A percentile compares a stretch with the other conserved stretches of the same genome.
phyloP scores from a whole-genome alignment of 2,329 filamentous ascomycete species.

The Trichoderma atrobrunneum region DNA sequence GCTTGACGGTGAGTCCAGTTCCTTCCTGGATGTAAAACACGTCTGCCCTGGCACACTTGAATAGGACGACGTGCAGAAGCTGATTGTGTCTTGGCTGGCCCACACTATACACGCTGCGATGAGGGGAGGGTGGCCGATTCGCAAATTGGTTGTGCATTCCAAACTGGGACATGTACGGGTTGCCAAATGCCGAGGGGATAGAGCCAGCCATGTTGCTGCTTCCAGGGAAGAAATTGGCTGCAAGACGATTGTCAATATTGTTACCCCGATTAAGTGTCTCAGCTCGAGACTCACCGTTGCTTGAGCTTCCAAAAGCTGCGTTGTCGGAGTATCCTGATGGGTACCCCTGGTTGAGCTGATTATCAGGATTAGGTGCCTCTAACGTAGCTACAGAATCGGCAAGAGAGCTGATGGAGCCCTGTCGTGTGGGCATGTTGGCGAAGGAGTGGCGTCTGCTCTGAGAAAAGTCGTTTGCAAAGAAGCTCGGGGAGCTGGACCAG shows the following conservation, averaged over 20 bases:
- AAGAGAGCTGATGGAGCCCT: constrained; percentile 61
- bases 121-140: constrained; percentile 57
- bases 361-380: constrained; percentile 45
- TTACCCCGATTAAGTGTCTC: constrained; percentile 5
- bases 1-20: constrained; percentile 84
- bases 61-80: constrained; percentile 83
- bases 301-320: constrained; percentile 36
- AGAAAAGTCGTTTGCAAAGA: constrained; percentile 61
- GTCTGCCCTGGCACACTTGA: constrained; percentile 93
- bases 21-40: constrained; percentile 97
- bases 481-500: constrained; percentile 71
- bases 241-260: constrained; percentile 12
- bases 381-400: constrained; percentile 49
- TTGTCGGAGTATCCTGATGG: constrained; percentile 40
- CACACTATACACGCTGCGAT: constrained; percentile 60
- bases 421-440: constrained; percentile 64
- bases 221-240: constrained; percentile 29
- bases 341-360: constrained; percentile 44
- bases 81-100: constrained; percentile 63
- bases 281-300: constrained; percentile 38
- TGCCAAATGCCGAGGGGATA: constrained; percentile 31
- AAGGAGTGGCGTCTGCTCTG: constrained; percentile 81
- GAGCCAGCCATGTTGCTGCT: constrained; percentile 23
- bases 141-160: constrained; percentile 43
- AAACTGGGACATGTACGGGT: constrained; percentile 48